A percentile compares a stretch with the other conserved stretches of the same genome.
These are phyloP conservation scores for Fusarium oxysporum DNA, from an alignment of 2,329 filamentous ascomycete species.

Conservation along the genomic window DNA sequence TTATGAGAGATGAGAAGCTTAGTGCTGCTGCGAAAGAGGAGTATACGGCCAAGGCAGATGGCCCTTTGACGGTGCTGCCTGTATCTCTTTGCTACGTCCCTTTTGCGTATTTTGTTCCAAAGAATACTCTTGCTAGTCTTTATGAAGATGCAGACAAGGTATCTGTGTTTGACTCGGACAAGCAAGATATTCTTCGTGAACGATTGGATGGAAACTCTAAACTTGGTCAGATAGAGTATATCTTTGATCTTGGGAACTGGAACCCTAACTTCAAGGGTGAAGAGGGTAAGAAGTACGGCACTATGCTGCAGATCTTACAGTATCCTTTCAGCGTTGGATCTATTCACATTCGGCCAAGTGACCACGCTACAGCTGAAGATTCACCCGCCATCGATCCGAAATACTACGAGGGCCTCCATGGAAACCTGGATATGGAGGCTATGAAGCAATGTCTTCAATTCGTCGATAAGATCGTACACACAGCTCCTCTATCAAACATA, in stretches of 20 bases:
- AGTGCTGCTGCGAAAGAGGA: slow-evolving; percentile 50
- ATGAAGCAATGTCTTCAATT: slow-evolving; percentile 57
- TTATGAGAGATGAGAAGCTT: slow-evolving; percentile 47
- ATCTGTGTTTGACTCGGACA: slow-evolving; percentile 35
- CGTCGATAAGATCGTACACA: slow-evolving; percentile 52
- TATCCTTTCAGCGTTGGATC: slow-evolving; percentile 63
- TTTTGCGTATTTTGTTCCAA: slow-evolving; percentile 49
- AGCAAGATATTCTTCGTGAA: slow-evolving; percentile 47
- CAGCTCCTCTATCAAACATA: slow-evolving; percentile 52
- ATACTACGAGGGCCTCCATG: slow-evolving; percentile 55
- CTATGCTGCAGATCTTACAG: slow-evolving; percentile 62
- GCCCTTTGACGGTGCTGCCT: slow-evolving; percentile 55
- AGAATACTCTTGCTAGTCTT: slow-evolving; percentile 38
- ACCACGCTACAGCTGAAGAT: slow-evolving; percentile 35
- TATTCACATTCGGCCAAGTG: slow-evolving; percentile 55
- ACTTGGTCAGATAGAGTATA: slow-evolving; percentile 61
- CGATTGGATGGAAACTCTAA: slow-evolving; percentile 48
- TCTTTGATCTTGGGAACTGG: slow-evolving; percentile 62
- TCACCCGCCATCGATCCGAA: slow-evolving; percentile 55
- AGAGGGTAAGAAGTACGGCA: slow-evolving; percentile 58
- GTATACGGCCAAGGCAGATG: slow-evolving; percentile 46
- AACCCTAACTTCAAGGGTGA: slow-evolving; percentile 52
- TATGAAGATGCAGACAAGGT: slow-evolving; percentile 36
- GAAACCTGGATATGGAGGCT: slow-evolving; percentile 56
- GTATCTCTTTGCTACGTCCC: slow-evolving; percentile 58